These are phyloP conservation scores for Tuctoria greenei DNA, from an alignment of 176 grass and related monocot species.

Conservation along the genomic window DNA sequence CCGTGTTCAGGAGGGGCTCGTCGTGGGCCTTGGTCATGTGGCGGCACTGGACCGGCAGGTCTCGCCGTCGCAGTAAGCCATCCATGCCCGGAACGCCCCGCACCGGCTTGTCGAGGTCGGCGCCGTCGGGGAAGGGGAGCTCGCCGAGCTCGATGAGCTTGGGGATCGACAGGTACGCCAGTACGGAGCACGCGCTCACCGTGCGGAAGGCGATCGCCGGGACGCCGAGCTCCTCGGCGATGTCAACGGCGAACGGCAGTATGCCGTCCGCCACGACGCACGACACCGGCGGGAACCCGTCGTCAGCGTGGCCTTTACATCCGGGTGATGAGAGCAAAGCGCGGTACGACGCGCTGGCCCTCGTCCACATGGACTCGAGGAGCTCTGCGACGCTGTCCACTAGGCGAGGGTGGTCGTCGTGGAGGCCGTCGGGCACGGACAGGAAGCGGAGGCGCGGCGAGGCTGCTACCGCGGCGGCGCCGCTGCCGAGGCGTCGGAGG, in stretches of 20 bases:
- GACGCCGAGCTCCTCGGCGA: slow-evolving; percentile 47
- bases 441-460: slow-evolving; percentile 45
- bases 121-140: slow-evolving; percentile 5
- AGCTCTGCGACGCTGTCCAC: slow-evolving; percentile 28
- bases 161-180: slow-evolving; percentile 42
- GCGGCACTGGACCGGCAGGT: slow-evolving; percentile 27
- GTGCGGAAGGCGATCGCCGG: slow-evolving; percentile 51
- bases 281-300: slow-evolving; percentile 29
- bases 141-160: neutral
- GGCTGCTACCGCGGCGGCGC: neutral
- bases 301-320: neutral
- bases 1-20: neutral
- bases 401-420: slow-evolving; percentile 43
- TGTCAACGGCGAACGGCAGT: slow-evolving; percentile 22
- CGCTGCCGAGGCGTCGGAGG: slow-evolving; percentile 18
- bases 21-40: neutral
- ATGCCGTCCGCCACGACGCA: slow-evolving; percentile 46
- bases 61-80: slow-evolving; percentile 34
- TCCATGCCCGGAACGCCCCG: slow-evolving; percentile 39
- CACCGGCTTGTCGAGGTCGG: slow-evolving; percentile 32
- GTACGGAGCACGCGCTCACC: slow-evolving; percentile 23
- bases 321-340: slow-evolving; percentile 21
- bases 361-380: neutral
- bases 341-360: slow-evolving; percentile 1
- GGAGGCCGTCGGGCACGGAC: slow-evolving; percentile 55